Base-by-base conservation (phyloP, 306 rosid species). In the Rosa multiflora region DNA sequence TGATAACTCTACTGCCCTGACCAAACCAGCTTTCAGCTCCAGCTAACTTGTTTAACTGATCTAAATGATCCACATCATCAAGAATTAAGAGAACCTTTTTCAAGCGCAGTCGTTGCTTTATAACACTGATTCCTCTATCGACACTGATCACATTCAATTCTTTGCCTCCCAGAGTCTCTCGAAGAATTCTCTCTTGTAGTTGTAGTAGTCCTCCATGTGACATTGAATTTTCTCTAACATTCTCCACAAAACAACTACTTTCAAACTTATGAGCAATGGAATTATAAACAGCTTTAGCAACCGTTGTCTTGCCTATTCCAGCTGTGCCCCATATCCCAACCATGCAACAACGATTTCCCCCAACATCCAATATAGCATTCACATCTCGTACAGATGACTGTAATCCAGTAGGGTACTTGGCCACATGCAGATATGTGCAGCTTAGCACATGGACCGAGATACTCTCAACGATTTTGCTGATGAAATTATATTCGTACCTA, bases 1-100 rank as follows among this genome's bases (percentile, higher is more conserved):
- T 52, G 12, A 77, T 37, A 39, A 77, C 37, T 67, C 80, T 77
- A 21, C 74, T 77, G 4, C 80, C 74, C 10, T 0, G n/a, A 3
- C 67, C 80, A 18, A 77, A 40, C 66, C 64, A 21, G 4, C 46
- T 18, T 39, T 9, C 39, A 39, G 12, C 29, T 18, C 74, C 74
- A 12, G 15, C 74, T 46, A 75, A 62, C 4, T 9, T 10, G 17
- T 43, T n/a, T 14, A 75, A 7, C 10, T 75, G 79, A 14, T 59
- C 26, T 26, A 29, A 12, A 0, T 61, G 5, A 40, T 40, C 7
- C 44, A 40, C 44, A 40, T 40, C 44, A 40, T 40, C 44, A 5
- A 40, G 44, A 40, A 40, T 40, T 40, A 40, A 40, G 44, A 40
- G 44, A 40, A 40, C 44, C 44, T 40, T 40, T 40, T 40, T 40